phyloP scores from a whole-genome alignment of 1,284 basidiomycete species.

The Marasmius fiardii region DNA sequence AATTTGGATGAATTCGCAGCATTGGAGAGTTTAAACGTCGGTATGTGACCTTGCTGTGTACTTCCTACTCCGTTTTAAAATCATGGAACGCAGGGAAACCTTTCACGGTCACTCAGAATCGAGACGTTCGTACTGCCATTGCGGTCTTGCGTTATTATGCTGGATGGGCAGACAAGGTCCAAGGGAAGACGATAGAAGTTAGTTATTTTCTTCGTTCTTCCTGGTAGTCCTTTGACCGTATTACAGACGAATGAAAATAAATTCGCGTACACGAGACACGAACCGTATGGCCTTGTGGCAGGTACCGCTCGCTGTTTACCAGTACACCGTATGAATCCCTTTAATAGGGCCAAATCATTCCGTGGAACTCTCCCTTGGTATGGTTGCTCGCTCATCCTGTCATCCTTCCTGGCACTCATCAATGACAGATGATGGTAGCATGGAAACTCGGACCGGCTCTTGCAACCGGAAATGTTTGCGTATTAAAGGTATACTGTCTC shows the following conservation, averaged over 20 bases:
- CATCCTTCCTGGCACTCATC: background rate
- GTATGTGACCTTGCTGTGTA: background rate
- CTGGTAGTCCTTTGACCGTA: background rate
- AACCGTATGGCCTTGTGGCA: constrained; percentile 83
- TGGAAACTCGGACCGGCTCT: constrained; percentile 86
- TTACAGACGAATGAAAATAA: constrained; percentile 54
- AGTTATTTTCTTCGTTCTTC: constrained; percentile 18
- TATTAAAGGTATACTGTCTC: constrained; percentile 60
- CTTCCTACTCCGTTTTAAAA: too few species aligned
- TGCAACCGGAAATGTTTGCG: constrained; percentile 76
- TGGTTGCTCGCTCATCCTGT: background rate
- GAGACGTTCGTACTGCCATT: constrained; percentile 50
- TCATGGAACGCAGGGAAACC: constrained; percentile 38
- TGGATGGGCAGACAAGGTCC: constrained; percentile 61
- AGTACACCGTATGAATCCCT: background rate
- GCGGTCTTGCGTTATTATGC: constrained; percentile 42
- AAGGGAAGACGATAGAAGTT: constrained; percentile 59
- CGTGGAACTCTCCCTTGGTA: constrained; percentile 49
- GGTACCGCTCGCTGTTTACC: constrained; percentile 7
- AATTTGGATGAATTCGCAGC: constrained; percentile 61
- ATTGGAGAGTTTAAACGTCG: constrained; percentile 62
- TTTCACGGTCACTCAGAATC: constrained; percentile 45
- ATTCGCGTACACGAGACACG: constrained; percentile 76
- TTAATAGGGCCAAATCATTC: constrained; percentile 64
- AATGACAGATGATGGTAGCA: constrained; percentile 44